Conservation (phyloP, 2,329 filamentous ascomycete genomes). For the Calonectria crousiana region DNA sequence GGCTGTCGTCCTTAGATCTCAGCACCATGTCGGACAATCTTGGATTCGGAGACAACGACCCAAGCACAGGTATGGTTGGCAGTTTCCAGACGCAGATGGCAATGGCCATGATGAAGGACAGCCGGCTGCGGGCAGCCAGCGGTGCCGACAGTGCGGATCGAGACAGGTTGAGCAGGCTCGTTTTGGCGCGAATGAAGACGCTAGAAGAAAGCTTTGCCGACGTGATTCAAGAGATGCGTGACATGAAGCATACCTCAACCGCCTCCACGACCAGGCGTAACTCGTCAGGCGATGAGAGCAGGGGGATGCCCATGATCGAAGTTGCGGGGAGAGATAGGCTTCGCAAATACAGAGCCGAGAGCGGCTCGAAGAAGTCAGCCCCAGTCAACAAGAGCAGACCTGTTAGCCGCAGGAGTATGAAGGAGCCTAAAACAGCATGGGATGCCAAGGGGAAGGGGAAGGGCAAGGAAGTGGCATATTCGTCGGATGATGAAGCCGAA, state of each 20-base stretch:
- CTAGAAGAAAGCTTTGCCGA: constrained; percentile 92
- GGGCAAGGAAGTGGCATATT: constrained; percentile 59
- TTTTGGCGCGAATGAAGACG: constrained; percentile 91
- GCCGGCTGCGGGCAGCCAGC: constrained; percentile 62
- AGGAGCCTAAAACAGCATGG: constrained; percentile 53
- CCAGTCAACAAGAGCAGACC: constrained; percentile 46
- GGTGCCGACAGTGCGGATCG: constrained; percentile 57
- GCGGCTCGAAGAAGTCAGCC: constrained; percentile 42
- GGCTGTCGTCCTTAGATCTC: constrained; percentile 75
- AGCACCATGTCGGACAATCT: constrained; percentile 80
- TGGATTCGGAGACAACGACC: constrained; percentile 67
- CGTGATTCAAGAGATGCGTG: constrained; percentile 84
- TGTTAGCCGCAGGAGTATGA: constrained; percentile 56
- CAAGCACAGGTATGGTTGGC: constrained; percentile 74
- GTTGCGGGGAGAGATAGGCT: constrained; percentile 49
- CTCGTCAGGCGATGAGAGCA: constrained; percentile 60
- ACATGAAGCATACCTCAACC: constrained; percentile 64
- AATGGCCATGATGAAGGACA: constrained; percentile 72
- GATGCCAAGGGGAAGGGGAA: constrained; percentile 63
- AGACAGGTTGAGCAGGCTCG: constrained; percentile 82
- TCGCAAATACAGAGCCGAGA: constrained; percentile 40
- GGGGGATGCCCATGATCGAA: constrained; percentile 46
- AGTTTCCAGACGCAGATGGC: constrained; percentile 88
- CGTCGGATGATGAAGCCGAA: constrained; percentile 52
- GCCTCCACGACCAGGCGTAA: constrained; percentile 63